A percentile compares a stretch with the other conserved stretches of the same genome.
These are phyloP conservation scores for Sanghuangporus weigelae DNA, from an alignment of 1,284 basidiomycete species.

Conservation along the genomic window DNA sequence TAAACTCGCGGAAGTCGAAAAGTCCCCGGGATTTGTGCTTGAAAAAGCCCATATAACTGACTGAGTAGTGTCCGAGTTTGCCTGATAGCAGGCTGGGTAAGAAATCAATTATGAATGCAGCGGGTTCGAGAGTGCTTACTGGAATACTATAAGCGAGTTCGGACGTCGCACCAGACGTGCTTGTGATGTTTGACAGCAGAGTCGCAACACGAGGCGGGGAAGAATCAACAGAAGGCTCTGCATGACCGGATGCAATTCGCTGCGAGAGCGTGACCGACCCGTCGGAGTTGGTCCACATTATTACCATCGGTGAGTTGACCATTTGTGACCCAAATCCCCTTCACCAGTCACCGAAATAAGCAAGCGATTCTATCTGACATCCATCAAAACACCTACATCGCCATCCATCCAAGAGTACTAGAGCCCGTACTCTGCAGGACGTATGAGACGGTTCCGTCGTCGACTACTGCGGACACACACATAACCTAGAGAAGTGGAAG, in stretches of 20 bases:
- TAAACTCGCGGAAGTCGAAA: constrained; percentile 33
- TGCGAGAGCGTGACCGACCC: constrained; percentile 55
- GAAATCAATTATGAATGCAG: not conserved
- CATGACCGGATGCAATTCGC: constrained; percentile 39
- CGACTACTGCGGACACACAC: constrained; percentile 40
- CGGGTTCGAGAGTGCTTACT: constrained; percentile 24
- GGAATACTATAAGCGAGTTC: constrained; percentile 45
- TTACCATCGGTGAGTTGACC: constrained; percentile 53
- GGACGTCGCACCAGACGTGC: constrained; percentile 33
- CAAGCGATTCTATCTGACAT: not conserved
- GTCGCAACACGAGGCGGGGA: constrained; percentile 46
- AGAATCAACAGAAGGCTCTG: constrained; percentile 43
- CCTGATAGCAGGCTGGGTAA: constrained; percentile 23
- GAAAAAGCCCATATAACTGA: constrained; percentile 47
- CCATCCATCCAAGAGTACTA: constrained; percentile 48
- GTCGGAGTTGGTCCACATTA: constrained; percentile 58
- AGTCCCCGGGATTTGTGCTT: constrained; percentile 34
- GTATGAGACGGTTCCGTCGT: constrained; percentile 40
- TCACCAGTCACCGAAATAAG: constrained; percentile 13
- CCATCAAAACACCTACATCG: constrained; percentile 33
- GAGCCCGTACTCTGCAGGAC: constrained; percentile 34
- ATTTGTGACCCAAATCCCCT: constrained; percentile 53
- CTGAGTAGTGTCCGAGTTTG: constrained; percentile 34
- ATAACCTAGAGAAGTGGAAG: constrained; percentile 29
- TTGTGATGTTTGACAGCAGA: constrained; percentile 31